Evolutionary conservation across 768 basidiomycete genomes (phyloP).

Genomic region (Boletus subparvulus): DNA sequence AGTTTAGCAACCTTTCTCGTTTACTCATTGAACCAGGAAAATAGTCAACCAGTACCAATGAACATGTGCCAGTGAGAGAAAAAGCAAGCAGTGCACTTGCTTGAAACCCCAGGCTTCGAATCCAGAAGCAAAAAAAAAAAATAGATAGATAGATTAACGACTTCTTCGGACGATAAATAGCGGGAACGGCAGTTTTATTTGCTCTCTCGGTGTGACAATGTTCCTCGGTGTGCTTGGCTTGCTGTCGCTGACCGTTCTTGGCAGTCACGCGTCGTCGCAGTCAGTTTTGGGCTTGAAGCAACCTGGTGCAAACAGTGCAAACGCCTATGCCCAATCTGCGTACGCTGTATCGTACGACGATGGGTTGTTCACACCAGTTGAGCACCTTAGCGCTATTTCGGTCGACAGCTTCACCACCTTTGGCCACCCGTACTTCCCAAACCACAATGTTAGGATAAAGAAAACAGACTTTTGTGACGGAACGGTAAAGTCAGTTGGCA

Average conservation of each 20-base stretch:
- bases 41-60: background rate
- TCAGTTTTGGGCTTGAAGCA: conserved; percentile 13
- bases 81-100: background rate
- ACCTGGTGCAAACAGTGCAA: background rate
- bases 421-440: conserved; percentile 45
- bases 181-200: background rate
- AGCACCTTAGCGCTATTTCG: conserved; percentile 29
- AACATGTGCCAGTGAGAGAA: background rate
- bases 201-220: background rate
- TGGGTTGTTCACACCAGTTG: conserved; percentile 36
- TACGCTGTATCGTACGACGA: conserved; percentile 23
- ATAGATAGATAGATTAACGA: no score
- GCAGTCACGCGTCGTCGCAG: conserved; percentile 20
- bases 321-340: background rate
- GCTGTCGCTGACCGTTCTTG: conserved; percentile 16
- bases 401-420: conserved; percentile 38
- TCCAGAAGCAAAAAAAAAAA: no score
- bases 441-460: conserved; percentile 42
- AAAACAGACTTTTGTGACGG: conserved; percentile 39
- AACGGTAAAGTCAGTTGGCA: conserved; percentile 36
- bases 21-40: background rate
- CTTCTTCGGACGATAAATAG: background rate
- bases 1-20: background rate
- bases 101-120: no score
- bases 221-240: conserved; percentile 13